These are phyloP conservation scores for Cladosporium sp. DNA, from an alignment of 2,329 filamentous ascomycete species.

Conservation along the genomic window DNA sequence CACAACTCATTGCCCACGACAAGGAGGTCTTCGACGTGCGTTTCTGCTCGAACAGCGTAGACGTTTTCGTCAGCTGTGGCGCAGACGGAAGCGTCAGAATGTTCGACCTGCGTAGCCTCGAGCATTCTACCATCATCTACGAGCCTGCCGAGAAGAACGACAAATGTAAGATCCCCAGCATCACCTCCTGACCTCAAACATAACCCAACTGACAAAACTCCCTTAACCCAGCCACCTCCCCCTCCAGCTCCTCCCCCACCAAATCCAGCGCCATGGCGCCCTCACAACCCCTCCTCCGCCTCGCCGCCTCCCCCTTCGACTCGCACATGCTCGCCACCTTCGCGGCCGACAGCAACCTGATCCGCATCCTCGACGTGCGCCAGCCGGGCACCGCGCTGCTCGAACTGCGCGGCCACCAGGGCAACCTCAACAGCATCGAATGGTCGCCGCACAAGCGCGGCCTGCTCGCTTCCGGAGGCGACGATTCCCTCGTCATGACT, in stretches of 20 bases:
- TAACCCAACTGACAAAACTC: constrained; percentile 10
- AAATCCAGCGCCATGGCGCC: constrained; percentile 61
- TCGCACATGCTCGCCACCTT: constrained; percentile 96
- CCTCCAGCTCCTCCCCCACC: constrained; percentile 63
- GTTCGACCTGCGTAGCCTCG: constrained; percentile 94
- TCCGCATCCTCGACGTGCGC: constrained; percentile 92
- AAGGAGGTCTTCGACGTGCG: constrained; percentile 98
- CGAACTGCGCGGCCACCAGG: constrained; percentile 84
- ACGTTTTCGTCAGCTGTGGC: constrained; percentile 96
- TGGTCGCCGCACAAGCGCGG: constrained; percentile 89
- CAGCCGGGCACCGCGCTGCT: constrained; percentile 94
- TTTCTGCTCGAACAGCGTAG: constrained; percentile 97
- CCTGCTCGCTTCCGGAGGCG: constrained; percentile 83
- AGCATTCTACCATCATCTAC: constrained; percentile 99
- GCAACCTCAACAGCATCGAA: constrained; percentile 86
- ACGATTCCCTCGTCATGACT: constrained; percentile 85
- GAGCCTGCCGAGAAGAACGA: constrained; percentile 85
- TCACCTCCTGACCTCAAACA: not conserved
- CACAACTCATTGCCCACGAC: constrained; percentile 95
- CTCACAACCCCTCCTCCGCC: constrained; percentile 64
- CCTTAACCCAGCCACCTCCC: constrained; percentile 30
- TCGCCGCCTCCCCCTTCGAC: constrained; percentile 91
- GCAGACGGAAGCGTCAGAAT: constrained; percentile 97
- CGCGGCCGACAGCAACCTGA: constrained; percentile 84
- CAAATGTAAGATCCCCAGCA: constrained; percentile 34